Evolutionary conservation across 257 asterid genomes (phyloP), one percentile per base, ranked within the genome.

Genomic region (Primulina eburnea): DNA sequence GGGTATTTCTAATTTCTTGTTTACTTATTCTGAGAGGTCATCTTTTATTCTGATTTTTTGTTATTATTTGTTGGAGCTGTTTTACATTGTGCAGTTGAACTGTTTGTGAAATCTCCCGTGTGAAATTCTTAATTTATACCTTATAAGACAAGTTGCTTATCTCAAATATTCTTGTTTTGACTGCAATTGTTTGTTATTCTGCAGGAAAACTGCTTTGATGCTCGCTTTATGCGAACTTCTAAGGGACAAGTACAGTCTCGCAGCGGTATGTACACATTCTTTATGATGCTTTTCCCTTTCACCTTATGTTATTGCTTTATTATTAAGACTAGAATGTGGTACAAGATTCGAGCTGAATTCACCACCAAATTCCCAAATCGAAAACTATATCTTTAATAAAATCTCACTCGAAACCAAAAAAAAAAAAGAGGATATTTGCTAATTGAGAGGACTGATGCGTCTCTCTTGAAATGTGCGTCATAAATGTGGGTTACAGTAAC

Each of bases 161-260:
- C 8, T 34, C 30, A 14, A 6, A 32, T 55, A 26, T 16, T 28
- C 29, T 59, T 77, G 28, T 37, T 64, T 60, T 59, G 2, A 67
- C 18, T 50, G 67, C 12, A 8, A 3, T 37, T 32, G 20, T 53
- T 43, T 70, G 70, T 62, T 60, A 6, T 70, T 71, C 0, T 77
- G 87, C 91, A 90, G 97, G 68, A 92, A 92, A 77, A 92, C 98
- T 7, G 97, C 98, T 20, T 68, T 92, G 74, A 92, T 92, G 98
- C 78, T 92, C 59, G 96, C 94, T 60, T 75, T 90, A 75, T 90
- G 97, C 76, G 86, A 86, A 63, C 24, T 64, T 72, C 85, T 92
- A 10, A 89, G 96, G 79, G 97, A 90, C 73, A 85, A 82, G 71
- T 92, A 92, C 85, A 90, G 96, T 73, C 96, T 92, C 67, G 98